Percentiles rank a stretch among this genome's conserved stretches.
Conservation (phyloP, 2,329 filamentous ascomycete genomes). For the Penicillium capsulatum region DNA sequence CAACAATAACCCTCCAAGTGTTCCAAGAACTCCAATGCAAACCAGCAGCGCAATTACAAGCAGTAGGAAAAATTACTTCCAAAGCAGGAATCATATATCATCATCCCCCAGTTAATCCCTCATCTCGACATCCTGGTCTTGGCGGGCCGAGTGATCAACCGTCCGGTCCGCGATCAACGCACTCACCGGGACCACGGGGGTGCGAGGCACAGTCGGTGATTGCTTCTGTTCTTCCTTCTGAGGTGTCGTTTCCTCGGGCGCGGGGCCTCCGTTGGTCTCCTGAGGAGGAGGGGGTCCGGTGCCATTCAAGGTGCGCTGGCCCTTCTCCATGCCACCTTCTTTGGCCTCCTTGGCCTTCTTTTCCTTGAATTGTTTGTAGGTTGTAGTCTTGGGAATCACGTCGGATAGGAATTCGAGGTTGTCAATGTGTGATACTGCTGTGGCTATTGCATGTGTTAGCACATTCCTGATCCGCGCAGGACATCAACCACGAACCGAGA, state of each 20-base stretch:
- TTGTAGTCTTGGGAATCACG: slow-evolving; percentile 79
- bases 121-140: slow-evolving; percentile 59
- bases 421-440: slow-evolving; percentile 80
- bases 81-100: background rate
- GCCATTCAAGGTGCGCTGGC: slow-evolving; percentile 38
- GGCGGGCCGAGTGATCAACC: slow-evolving; percentile 41
- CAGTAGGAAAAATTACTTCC: slow-evolving; percentile 8
- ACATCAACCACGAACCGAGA: slow-evolving; percentile 56
- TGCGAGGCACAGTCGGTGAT: slow-evolving; percentile 28
- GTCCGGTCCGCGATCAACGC: slow-evolving; percentile 55
- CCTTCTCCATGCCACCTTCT: slow-evolving; percentile 33
- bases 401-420: slow-evolving; percentile 94
- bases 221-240: slow-evolving; percentile 17
- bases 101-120: slow-evolving; percentile 20
- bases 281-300: slow-evolving; percentile 13
- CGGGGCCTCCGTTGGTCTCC: slow-evolving; percentile 22
- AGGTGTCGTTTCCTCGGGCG: slow-evolving; percentile 14
- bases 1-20: slow-evolving; percentile 7
- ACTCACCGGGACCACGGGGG: slow-evolving; percentile 45
- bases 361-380: slow-evolving; percentile 74
- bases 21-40: slow-evolving; percentile 23
- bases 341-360: slow-evolving; percentile 44
- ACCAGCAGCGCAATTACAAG: slow-evolving; percentile 10
- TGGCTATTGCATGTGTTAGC: slow-evolving; percentile 51
- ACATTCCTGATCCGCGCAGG: background rate